Evolutionary conservation across 768 basidiomycete species (phyloP), one percentile per base, ranked within the genome.

Genomic region (Lyophyllum decastes): DNA sequence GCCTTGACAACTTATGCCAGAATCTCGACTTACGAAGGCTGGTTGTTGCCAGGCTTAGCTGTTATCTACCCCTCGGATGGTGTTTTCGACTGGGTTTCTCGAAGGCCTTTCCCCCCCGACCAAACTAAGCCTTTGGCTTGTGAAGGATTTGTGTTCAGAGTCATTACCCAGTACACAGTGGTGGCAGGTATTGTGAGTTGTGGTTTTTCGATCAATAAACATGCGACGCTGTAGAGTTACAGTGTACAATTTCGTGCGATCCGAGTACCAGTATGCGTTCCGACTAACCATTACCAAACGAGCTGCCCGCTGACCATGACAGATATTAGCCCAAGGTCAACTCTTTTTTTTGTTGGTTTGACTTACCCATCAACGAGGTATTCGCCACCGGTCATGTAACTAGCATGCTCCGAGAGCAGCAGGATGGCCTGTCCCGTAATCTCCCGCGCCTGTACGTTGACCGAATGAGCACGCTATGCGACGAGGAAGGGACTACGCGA

Each of bases 311-410:
- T 61, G 35, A 10, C 2, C 25, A 35, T 21, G 34, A 1, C 11
- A 21, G 7, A 11, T 21, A 1, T 11, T 11, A 14, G 7, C 10
- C 17, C 25, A 12, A 10, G 9, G 16, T 5, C 2, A 25, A 49
- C 2, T 19, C 2, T 51, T 21, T 21, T 19, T 1, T 51, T 21
- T 21, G 38, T 19, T 24, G 1, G 40, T 1, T 4, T 25, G n/a
- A 70, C 82, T 11, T 55, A 84, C 83, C 83, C 83, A 53, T 85
- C 83, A 7, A 85, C 68, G 51, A 82, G 76, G 57, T 83, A 80
- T 58, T 85, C 84, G 0, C 76, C 76, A 8, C 83, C 84, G 2
- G 83, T 85, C 82, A 83, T 83, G 62, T 85, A 86, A 45, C 76
- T 76, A 0, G 79, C 79, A 38, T 80, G 68, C 0, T 78, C 71